phyloP scores from a whole-genome alignment of 2,329 filamentous ascomycete genomes.

The Epichloe coenophiala region DNA sequence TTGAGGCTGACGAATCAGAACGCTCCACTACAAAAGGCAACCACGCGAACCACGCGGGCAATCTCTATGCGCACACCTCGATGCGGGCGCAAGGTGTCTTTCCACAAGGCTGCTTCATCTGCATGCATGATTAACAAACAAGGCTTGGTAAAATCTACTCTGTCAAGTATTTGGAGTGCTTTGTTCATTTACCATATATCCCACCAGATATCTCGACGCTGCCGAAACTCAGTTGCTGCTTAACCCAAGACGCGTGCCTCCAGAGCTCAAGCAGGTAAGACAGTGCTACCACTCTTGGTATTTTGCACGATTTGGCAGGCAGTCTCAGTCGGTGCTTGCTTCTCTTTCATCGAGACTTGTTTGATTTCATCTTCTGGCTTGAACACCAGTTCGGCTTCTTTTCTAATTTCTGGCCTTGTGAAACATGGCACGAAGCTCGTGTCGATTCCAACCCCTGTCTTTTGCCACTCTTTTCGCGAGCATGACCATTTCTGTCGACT shows the following conservation, averaged over 20 bases:
- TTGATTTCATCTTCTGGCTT: no score
- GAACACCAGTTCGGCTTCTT: no score
- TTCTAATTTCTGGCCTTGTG: no score
- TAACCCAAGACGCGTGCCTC: background rate
- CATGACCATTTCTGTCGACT: background rate
- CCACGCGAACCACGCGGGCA: constrained; percentile 1
- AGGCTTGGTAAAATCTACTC: no score
- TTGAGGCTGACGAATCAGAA: no score
- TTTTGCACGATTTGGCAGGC: no score
- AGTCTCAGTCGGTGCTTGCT: background rate
- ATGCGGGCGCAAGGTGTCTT: no score
- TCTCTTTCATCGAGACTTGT: background rate
- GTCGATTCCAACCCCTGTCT: background rate
- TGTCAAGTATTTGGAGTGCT: no score
- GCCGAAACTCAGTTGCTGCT: background rate
- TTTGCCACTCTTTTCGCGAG: background rate
- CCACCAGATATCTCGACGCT: background rate
- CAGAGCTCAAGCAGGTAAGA: background rate
- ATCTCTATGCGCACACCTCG: background rate
- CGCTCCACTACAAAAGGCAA: background rate
- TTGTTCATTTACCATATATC: background rate
- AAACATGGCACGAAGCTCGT: no score
- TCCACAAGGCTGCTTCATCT: no score
- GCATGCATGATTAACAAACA: no score
- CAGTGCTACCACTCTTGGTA: background rate